These are phyloP conservation scores for Monosporascus sp. DNA, from an alignment of 2,329 filamentous ascomycete species.

Conservation along the genomic window DNA sequence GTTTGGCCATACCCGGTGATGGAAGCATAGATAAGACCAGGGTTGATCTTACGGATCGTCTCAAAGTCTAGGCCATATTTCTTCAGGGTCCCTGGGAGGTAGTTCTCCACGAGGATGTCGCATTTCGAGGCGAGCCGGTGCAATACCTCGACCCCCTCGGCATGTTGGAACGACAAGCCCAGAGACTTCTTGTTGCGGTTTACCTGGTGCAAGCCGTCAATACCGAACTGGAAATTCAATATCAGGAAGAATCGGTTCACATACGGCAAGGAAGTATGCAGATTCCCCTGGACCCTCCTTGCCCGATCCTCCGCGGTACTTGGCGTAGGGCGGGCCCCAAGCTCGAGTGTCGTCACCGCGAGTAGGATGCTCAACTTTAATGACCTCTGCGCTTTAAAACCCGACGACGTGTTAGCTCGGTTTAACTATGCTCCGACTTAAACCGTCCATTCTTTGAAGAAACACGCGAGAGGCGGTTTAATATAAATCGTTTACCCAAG, in stretches of 20 bases:
- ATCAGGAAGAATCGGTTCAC: constrained; percentile 14
- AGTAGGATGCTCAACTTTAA: constrained; percentile 92
- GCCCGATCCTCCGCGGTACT: constrained; percentile 58
- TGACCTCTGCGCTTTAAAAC: constrained; percentile 75
- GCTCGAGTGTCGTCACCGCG: constrained; percentile 90
- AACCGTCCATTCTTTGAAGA: neutral
- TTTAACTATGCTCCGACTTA: no score
- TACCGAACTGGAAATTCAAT: neutral
- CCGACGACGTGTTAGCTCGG: constrained; percentile 21
- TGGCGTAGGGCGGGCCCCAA: constrained; percentile 93
- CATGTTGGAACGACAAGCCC: constrained; percentile 83
- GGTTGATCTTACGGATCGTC: constrained; percentile 75
- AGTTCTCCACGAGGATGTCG: constrained; percentile 95
- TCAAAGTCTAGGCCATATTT: constrained; percentile 92
- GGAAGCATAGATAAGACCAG: constrained; percentile 83
- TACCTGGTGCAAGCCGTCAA: constrained; percentile 48
- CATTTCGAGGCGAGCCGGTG: constrained; percentile 79
- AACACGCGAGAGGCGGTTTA: no score
- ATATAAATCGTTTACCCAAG: constrained; percentile 63
- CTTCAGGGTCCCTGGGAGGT: constrained; percentile 80
- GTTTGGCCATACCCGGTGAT: constrained; percentile 97
- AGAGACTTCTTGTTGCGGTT: constrained; percentile 98
- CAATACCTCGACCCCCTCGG: constrained; percentile 76
- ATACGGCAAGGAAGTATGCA: constrained; percentile 86
- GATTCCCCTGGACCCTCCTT: constrained; percentile 76